Percentiles rank a stretch among this genome's conserved stretches.
phyloP scores from a whole-genome alignment of 2,329 filamentous ascomycete species.

The Claviceps paspali region DNA sequence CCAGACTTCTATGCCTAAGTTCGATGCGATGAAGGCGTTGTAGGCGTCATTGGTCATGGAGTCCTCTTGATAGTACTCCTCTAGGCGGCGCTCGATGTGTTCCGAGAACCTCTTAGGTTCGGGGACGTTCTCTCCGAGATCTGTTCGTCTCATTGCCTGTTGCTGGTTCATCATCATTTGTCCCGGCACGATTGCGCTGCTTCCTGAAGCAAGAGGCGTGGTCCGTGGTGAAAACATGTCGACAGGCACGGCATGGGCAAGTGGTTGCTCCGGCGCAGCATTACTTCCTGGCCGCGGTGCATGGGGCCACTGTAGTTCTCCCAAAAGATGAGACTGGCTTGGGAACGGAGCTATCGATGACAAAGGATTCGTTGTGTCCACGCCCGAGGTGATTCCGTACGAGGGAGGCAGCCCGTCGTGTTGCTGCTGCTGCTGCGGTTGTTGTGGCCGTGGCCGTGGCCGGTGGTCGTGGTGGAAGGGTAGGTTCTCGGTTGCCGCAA shows the following conservation, averaged over 20 bases:
- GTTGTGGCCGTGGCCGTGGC: too few relatives aligned
- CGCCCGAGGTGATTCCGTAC: background rate
- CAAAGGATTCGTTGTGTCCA: background rate
- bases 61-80: slow-evolving; percentile 35
- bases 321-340: slow-evolving; percentile 11
- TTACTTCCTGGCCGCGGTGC: slow-evolving; percentile 11
- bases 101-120: slow-evolving; percentile 30
- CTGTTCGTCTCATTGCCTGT: slow-evolving; percentile 23
- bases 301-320: slow-evolving; percentile 7
- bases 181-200: slow-evolving; percentile 18
- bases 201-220: slow-evolving; percentile 9
- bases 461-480: slow-evolving; percentile 7
- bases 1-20: slow-evolving; percentile 32
- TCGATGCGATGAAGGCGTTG: slow-evolving; percentile 38
- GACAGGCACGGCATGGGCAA: slow-evolving; percentile 13
- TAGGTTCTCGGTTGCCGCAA: slow-evolving; percentile 15
- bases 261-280: slow-evolving; percentile 9
- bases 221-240: slow-evolving; percentile 10
- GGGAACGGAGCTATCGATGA: background rate
- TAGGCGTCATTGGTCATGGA: slow-evolving; percentile 33
- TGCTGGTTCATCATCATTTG: slow-evolving; percentile 31
- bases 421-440: slow-evolving; percentile 1
- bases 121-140: slow-evolving; percentile 23
- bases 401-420: background rate
- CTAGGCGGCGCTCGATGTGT: slow-evolving; percentile 34